Evolutionary conservation across 1,284 basidiomycete genomes (phyloP), one percentile per base, ranked within the genome.

Genomic region (Peniophora sp.): DNA sequence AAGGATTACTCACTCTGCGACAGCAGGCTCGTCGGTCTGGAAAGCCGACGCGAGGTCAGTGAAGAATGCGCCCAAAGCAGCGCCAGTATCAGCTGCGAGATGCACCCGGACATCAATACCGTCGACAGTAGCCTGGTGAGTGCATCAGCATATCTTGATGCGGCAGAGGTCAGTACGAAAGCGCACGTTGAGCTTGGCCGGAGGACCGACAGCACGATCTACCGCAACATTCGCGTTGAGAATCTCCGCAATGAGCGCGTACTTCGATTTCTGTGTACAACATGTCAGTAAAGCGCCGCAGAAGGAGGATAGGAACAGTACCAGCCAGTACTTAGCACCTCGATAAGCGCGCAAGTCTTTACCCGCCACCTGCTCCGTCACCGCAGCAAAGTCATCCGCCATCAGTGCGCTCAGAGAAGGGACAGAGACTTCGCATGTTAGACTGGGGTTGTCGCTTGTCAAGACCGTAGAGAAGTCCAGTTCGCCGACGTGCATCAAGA

Each of bases 401-500:
- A 85, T 72, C 37, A 92, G 68, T 1, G 88, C 50, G 1, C 65
- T 68, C 24, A 66, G 68, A 12, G 73, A 68, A 6, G 72, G 68
- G 15, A 83, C 62, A 11, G 65, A 66, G 14, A 87, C 57, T 42
- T 73, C 68, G 47, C 90, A 73, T 0, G 69, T 67, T 10, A 72
- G 75, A 43, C 85, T 76, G 0, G 76, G 68, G 0, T 81, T 80
- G 43, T 80, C 78, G 32, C 86, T 88, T 37, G 85, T 69, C 6
- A 96, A 65, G 50, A 88, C 82, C 0, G 89, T 90, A 23, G 76
- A 72, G 52, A 92, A 75, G 15, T 83, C 74, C 2, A 83, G 58
- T 18, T 83, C 79, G 22, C 78, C 82, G n/a, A 92, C 58, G 52
- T 87, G 76, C 1, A 86, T 51, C 2, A 88, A 78, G 5, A 88